Base-by-base conservation (phyloP, 352 stramenopile species). In the Phytopythium helicoides region DNA sequence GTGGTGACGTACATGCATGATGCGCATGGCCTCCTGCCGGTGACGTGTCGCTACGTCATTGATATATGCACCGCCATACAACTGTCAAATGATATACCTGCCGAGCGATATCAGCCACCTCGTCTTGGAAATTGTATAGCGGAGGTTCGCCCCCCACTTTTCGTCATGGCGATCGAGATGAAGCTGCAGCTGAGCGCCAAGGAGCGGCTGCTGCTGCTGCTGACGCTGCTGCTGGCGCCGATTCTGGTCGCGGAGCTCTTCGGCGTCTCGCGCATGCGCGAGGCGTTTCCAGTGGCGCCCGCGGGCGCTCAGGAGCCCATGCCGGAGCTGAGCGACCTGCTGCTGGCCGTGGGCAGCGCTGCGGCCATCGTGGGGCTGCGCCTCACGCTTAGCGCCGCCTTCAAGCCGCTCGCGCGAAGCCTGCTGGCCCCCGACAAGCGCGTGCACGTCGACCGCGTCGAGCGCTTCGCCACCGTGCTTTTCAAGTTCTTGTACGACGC, bases 381-480 rank as follows among this genome's bases (percentile, higher is more conserved):
- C 14, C 76, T 72, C 40, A 56, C 72, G 25, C 34, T 71, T 23
- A 62, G 56, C 31, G 62, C 60, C 8, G 50, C 40, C 25, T 78
- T 84, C 47, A 66, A 68, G 37, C 76, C 78, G 6, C 21, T 89
- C 18, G 78, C 60, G 0, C 68, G 69, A 14, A n/a, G 63, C 34
- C 44, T 84, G 25, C 71, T 89, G 10, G 66, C 75, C 44, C 73
- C 73, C 8, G 56, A 60, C 35, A 89, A 89, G 65, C 71, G 78
- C 52, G 52, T 61, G 28, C 62, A 64, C 22, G 63, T 75, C 35
- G 71, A 80, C 54, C 78, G 75, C 52, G 64, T 89, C 33, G 68
- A 86, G 50, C 78, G 78, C 51, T 89, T 89, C 50, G 62, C 75
- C 14, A 85, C 73, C 25, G 76, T 89, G 48, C 40, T 87, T n/a